Evolutionary conservation across 306 rosid genomes (phyloP).

Genomic region (Vigna hirtella): DNA sequence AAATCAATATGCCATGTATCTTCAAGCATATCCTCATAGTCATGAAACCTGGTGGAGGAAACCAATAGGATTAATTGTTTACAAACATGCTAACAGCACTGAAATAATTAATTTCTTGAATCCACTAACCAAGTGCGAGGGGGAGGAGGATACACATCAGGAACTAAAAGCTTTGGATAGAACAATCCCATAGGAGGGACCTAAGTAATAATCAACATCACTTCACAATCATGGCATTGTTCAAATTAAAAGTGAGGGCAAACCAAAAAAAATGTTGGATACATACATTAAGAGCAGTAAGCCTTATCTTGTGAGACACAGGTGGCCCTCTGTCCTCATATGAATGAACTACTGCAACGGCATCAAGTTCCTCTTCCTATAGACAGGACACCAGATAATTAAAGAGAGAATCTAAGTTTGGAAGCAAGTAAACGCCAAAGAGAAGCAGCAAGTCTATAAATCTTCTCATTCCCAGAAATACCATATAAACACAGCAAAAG

Average conservation of each 20-base stretch:
- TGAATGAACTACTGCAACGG: constrained; percentile 79
- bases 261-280: constrained; percentile 35
- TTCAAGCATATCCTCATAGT: constrained; percentile 93
- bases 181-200: constrained; percentile 99
- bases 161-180: constrained; percentile 86
- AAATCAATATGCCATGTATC: constrained; percentile 88
- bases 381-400: constrained; percentile 40
- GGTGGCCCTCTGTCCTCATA: constrained; percentile 76
- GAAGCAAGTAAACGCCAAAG: constrained; percentile 36
- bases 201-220: constrained; percentile 47
- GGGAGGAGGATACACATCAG: constrained; percentile 93
- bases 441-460: neutral
- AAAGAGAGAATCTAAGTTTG: constrained; percentile 28
- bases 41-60: constrained; percentile 69
- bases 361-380: constrained; percentile 87
- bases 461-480: constrained; percentile 7
- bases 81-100: constrained; percentile 30
- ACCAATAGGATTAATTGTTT: constrained; percentile 7
- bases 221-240: constrained; percentile 24
- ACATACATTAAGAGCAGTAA: constrained; percentile 83
- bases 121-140: constrained; percentile 86
- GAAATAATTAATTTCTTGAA: constrained; percentile 38
- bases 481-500: neutral
- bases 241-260: constrained; percentile 31
- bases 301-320: constrained; percentile 88